Evolutionary conservation across 306 rosid genomes (phyloP).

Genomic region (Macrotyloma uniflorum): DNA sequence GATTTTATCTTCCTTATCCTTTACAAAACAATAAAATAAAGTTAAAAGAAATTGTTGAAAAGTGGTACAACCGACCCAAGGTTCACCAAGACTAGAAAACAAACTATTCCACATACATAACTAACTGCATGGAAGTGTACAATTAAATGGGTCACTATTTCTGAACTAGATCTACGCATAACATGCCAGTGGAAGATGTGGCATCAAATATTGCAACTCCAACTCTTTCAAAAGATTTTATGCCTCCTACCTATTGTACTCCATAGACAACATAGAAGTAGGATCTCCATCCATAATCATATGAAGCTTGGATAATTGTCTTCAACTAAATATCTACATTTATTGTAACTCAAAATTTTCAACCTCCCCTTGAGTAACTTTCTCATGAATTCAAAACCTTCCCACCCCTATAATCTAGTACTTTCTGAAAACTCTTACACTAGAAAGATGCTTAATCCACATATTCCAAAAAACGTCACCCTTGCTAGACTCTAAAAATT

Average conservation of each 20-base stretch:
- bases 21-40: not conserved
- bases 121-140: not conserved
- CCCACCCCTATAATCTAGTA: not conserved
- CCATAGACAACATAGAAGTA: not conserved
- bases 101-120: not conserved
- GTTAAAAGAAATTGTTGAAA: not conserved
- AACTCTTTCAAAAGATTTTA: not conserved
- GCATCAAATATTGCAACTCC: not conserved
- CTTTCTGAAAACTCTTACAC: not conserved
- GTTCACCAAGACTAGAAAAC: not conserved
- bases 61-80: not conserved
- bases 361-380: not conserved
- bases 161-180: not conserved
- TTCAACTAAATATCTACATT: not conserved
- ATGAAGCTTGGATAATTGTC: not conserved
- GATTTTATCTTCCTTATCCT: constrained; percentile 9
- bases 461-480: not conserved
- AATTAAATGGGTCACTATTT: not conserved
- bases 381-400: not conserved
- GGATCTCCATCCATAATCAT: not conserved
- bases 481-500: not conserved
- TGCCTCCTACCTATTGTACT: not conserved
- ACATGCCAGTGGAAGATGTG: not conserved
- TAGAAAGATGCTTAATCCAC: not conserved
- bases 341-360: not conserved